Conservation (phyloP, 805 yeast species). For the Henningerozyma blattae region DNA sequence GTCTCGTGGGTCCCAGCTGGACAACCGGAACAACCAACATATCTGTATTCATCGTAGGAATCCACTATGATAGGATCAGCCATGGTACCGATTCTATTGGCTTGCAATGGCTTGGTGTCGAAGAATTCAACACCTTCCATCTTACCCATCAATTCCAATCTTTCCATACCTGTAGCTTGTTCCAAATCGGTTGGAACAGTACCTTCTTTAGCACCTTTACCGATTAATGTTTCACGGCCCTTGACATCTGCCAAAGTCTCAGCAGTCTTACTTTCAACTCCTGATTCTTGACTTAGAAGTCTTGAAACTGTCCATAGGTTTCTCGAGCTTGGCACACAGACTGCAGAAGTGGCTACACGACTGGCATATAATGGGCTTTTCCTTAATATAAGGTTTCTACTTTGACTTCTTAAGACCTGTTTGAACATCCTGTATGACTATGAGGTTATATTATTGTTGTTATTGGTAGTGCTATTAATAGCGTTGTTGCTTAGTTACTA, state of each 20-base stretch:
- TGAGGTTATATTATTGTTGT: too few species aligned
- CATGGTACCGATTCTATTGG: slow-evolving; percentile 84
- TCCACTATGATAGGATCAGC: slow-evolving; percentile 82
- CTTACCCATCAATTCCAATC: slow-evolving; percentile 89
- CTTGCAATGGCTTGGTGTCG: slow-evolving; percentile 78
- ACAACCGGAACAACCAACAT: slow-evolving; percentile 94
- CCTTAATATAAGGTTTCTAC: too few species aligned
- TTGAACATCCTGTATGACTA: too few species aligned
- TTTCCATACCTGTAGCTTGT: slow-evolving; percentile 97
- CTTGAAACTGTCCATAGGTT: too few species aligned
- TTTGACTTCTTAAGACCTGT: too few species aligned
- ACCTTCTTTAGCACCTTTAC: slow-evolving; percentile 82
- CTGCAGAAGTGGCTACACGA: too few species aligned
- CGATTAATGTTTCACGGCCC: slow-evolving; percentile 67
- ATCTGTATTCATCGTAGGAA: slow-evolving; percentile 84
- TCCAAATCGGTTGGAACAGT: slow-evolving; percentile 87
- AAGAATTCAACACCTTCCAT: slow-evolving; percentile 91
- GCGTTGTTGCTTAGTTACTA: too few species aligned
- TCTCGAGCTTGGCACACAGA: too few species aligned
- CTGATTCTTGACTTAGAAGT: too few species aligned
- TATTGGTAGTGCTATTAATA: too few species aligned
- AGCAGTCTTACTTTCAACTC: slow-evolving; percentile 43
- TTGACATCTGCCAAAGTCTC: slow-evolving; percentile 61
- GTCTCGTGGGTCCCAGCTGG: slow-evolving; percentile 88
- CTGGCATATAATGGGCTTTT: too few species aligned